Evolutionary conservation across 148 eudicot species (phyloP).

Genomic region (Chenopodium formosanum): DNA sequence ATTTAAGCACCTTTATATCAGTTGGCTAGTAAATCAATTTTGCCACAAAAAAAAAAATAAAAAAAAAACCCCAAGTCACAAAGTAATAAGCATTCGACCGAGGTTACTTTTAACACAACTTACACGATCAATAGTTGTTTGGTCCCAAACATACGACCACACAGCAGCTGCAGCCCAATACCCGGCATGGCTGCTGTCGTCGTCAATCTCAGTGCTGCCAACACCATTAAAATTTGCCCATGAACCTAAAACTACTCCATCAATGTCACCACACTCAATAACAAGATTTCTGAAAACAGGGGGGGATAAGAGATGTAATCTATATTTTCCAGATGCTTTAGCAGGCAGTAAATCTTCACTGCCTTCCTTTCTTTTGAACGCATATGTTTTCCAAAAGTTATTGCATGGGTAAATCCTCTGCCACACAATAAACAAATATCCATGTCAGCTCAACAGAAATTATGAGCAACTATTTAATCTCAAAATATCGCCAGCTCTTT

Average conservation of each 20-base stretch:
- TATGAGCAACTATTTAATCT: slow-evolving; percentile 17
- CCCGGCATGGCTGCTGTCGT: slow-evolving; percentile 56
- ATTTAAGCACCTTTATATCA: not conserved
- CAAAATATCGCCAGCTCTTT: slow-evolving; percentile 57
- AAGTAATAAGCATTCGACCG: not conserved
- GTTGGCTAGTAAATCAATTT: not conserved
- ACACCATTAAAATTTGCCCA: slow-evolving; percentile 57
- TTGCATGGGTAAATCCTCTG: slow-evolving; percentile 91
- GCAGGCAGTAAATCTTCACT: slow-evolving; percentile 32
- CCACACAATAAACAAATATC: slow-evolving; percentile 23
- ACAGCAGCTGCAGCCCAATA: slow-evolving; percentile 96
- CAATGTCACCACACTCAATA: slow-evolving; percentile 77
- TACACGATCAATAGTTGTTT: slow-evolving; percentile 83
- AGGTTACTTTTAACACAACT: slow-evolving; percentile 32
- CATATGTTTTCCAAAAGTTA: slow-evolving; percentile 68
- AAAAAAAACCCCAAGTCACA: not conserved
- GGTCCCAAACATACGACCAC: slow-evolving; percentile 95
- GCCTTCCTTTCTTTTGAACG: slow-evolving; percentile 38
- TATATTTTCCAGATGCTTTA: slow-evolving; percentile 38
- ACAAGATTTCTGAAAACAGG: slow-evolving; percentile 36
- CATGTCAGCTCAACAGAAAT: slow-evolving; percentile 32
- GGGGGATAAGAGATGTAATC: slow-evolving; percentile 41
- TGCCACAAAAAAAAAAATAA: too few relatives aligned
- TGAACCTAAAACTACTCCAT: slow-evolving; percentile 89
- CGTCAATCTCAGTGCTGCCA: slow-evolving; percentile 46